Percentiles rank a stretch among this genome's conserved stretches.
Conservation (phyloP, 2,329 filamentous ascomycete species). For the Cercospora sesami region DNA sequence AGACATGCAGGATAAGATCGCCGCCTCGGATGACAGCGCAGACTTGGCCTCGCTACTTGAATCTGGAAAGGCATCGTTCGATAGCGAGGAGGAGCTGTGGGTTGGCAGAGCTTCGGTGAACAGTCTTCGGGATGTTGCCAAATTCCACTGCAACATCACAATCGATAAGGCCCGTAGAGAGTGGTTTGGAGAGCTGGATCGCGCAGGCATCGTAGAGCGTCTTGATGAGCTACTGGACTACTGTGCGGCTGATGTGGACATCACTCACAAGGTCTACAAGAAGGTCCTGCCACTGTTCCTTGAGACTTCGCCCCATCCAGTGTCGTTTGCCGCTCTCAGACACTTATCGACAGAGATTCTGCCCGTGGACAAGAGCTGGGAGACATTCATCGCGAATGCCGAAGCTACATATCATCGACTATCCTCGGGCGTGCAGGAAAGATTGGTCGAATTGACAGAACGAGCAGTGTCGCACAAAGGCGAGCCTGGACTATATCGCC, state of each 20-base stretch:
- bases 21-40: constrained; percentile 67
- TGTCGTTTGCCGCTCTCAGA: constrained; percentile 90
- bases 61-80: constrained; percentile 56
- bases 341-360: constrained; percentile 93
- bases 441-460: constrained; percentile 71
- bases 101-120: constrained; percentile 93
- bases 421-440: constrained; percentile 73
- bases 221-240: constrained; percentile 86
- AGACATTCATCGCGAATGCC: constrained; percentile 76
- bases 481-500: constrained; percentile 66
- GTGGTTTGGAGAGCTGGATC: constrained; percentile 79
- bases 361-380: constrained; percentile 85
- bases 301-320: constrained; percentile 87
- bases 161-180: constrained; percentile 89
- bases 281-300: constrained; percentile 90
- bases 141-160: constrained; percentile 88
- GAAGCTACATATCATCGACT: constrained; percentile 80
- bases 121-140: constrained; percentile 89
- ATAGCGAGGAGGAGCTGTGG: constrained; percentile 95
- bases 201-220: constrained; percentile 66
- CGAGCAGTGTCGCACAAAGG: constrained; percentile 74
- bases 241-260: constrained; percentile 88
- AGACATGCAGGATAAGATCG: constrained; percentile 77
- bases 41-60: constrained; percentile 72
- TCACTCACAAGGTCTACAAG: constrained; percentile 92